Evolutionary conservation across 805 yeast genomes (phyloP), one percentile per base, ranked within the genome.

Genomic region (Jamesozyma lodderae): DNA sequence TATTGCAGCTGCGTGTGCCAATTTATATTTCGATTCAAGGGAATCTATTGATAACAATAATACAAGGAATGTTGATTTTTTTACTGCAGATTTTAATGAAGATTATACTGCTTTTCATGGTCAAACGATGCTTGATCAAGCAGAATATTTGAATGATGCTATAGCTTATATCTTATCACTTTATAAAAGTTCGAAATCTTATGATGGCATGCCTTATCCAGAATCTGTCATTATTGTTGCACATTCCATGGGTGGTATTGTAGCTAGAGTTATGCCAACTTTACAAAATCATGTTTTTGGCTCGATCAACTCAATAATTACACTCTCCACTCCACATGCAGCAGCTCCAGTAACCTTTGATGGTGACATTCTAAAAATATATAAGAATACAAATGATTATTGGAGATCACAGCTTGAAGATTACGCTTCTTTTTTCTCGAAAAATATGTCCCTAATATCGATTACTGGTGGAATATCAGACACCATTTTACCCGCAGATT

Each of bases 211-310:
- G 33, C 62, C 55, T 14, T 35, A 23, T 11, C 92, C 92, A 0
- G 56, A 59, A 20, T 81, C 95, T 0, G 94, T 90, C 1, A 74
- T 90, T 0, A 55, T 90, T 0, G 47, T 90, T 1, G 96, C 86
- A 2, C 98, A 90, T 63, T 90, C 97, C 0, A 90, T 90, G 98
- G 98, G 98, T 30, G 98, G 98, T 3, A 74, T 90, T 14, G 97
- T 92, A 1, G 82, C 95, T 3, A 69, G 97, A 41, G 79, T 85
- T 0, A 75, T 88, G 75, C 69, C 85, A 6, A 77, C 94, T 0
- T 61, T 90, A 37, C 81, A 86, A 1, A 88, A 86, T 52, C 88
- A 85, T 55, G 51, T 67, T 1, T 72, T 72, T 4, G 73, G 70
- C 17, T 81, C 95, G 1, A 77, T 92, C 16, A 87, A 84, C 52